Evolutionary conservation across 2,329 filamentous ascomycete species (phyloP), one percentile per base, ranked within the genome.

Genomic region (Fusarium guadeloupense): DNA sequence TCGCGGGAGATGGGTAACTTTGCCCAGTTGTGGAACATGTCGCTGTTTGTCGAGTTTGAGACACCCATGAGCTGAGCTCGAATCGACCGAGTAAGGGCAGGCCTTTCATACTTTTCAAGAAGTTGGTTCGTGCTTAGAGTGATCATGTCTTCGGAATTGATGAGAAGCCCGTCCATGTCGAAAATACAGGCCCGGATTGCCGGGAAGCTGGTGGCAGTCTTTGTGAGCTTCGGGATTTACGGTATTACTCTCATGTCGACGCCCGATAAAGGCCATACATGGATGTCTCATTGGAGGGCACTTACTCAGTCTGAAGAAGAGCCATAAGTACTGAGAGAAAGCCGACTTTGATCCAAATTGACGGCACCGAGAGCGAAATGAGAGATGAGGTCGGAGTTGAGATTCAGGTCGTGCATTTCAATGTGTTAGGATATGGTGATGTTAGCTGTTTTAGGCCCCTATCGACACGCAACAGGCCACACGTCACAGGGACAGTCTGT

Each of bases 151-250:
- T 92, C 89, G 23, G 85, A 85, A 74, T 91, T 83, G 74, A 91
- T 88, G 39, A 91, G 80, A 35, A 91, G 83, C 53, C 89, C 89
- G 74, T 91, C 89, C 88, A 91, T 69, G 77, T 91, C 89, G 74
- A 92, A 91, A 59, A 92, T 85, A 74, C 87, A 90, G 59, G 89
- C 89, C 56, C 86, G 82, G 59, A 91, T 49, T 12, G 64, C 26
- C 4, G 62, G 58, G 49, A 65, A 59, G 13, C 51, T 54, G 43
- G 37, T 26, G 37, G 20, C n/a, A 26, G 37, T 40, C 37, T 39
- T 40, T 26, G 37, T 40, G 37, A 40, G 37, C 37, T 40, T 40
- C 37, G 21, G 37, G 37, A 26, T 40, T 40, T 40, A 40, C 14
- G n/a, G n/a, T 26, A 40, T 40, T 40, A 40, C 37, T 39, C 21